phyloP scores from a whole-genome alignment of 495 filamentous ascomycete genomes.

The Aspergillus baeticus region DNA sequence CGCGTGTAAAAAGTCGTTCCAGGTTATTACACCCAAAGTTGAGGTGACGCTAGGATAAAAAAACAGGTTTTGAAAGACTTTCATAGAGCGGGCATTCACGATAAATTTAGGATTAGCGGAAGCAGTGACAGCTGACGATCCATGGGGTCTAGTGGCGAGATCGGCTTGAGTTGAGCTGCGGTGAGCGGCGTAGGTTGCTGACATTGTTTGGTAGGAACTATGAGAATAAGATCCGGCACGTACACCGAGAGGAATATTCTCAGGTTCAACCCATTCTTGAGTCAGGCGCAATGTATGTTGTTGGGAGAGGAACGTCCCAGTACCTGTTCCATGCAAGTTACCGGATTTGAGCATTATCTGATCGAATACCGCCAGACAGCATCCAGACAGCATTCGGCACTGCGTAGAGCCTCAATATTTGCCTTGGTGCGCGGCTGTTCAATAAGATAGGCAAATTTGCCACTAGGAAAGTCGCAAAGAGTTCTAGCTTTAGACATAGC shows the following conservation, averaged over 20 bases:
- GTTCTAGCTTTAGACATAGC: too few species aligned
- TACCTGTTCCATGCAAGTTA: constrained; percentile 15
- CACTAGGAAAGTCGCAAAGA: constrained; percentile 22
- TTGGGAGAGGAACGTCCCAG: too few species aligned
- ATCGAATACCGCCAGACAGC: constrained; percentile 45
- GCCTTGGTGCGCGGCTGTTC: constrained; percentile 44
- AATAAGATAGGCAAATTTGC: constrained; percentile 45
- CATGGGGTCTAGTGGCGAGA: not conserved
- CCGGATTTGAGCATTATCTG: constrained; percentile 9
- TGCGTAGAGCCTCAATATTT: constrained; percentile 37
- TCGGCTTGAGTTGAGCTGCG: not conserved
- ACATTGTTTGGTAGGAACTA: constrained; percentile 14
- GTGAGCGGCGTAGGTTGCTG: constrained; percentile 16
- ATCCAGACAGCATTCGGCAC: constrained; percentile 48
- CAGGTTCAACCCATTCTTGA: constrained; percentile 49
- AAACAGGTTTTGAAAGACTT: constrained; percentile 49
- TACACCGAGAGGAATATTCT: too few species aligned
- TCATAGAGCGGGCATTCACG: constrained; percentile 43
- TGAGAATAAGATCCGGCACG: constrained; percentile 23
- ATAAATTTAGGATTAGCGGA: constrained; percentile 27
- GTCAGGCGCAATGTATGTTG: too few species aligned
- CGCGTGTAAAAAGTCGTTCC: constrained; percentile 54
- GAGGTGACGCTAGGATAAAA: constrained; percentile 24
- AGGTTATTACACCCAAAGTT: constrained; percentile 42
- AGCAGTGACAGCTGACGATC: not conserved